Percentiles rank a stretch among this genome's conserved stretches.
Evolutionary conservation across 352 stramenopile species (phyloP).

Genomic region (Phytophthora tentaculata): DNA sequence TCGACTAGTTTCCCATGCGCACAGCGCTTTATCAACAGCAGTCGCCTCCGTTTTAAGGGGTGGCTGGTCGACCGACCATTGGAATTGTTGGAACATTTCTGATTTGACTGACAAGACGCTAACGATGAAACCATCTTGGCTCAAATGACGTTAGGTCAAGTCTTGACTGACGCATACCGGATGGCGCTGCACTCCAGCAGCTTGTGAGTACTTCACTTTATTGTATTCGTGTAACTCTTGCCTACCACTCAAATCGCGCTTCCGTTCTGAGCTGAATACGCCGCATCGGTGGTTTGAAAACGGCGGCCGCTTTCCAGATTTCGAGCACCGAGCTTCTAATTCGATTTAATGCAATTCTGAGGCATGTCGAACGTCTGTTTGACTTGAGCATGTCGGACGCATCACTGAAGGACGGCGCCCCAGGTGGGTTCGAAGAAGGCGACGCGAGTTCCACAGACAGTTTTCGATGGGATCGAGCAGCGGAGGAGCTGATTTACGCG

Average conservation of each 20-base stretch:
- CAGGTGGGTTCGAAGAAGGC: constrained; percentile 8
- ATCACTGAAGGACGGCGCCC: not conserved
- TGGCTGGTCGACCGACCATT: constrained; percentile 10
- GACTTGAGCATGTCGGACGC: constrained; percentile 8
- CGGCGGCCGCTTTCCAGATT: constrained; percentile 19
- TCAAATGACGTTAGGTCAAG: not conserved
- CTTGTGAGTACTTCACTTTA: constrained; percentile 21
- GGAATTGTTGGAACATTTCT: constrained; percentile 27
- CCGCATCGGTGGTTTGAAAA: constrained; percentile 16
- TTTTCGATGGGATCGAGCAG: constrained; percentile 12
- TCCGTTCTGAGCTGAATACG: constrained; percentile 15
- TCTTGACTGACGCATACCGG: not conserved
- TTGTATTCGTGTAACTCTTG: not conserved
- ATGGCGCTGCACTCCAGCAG: constrained; percentile 8
- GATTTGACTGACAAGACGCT: constrained; percentile 32
- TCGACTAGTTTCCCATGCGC: constrained; percentile 7
- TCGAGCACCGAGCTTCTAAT: no score
- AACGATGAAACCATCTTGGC: not conserved
- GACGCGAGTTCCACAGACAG: constrained; percentile 19
- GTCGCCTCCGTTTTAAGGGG: constrained; percentile 20
- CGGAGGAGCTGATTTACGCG: no score
- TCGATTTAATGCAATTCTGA: no score
- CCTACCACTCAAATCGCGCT: constrained; percentile 9
- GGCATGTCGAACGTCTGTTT: no score
- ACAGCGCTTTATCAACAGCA: constrained; percentile 32